Evolutionary conservation across 257 asterid genomes (phyloP), one percentile per base, ranked within the genome.

Genomic region (Leonotis leonurus): DNA sequence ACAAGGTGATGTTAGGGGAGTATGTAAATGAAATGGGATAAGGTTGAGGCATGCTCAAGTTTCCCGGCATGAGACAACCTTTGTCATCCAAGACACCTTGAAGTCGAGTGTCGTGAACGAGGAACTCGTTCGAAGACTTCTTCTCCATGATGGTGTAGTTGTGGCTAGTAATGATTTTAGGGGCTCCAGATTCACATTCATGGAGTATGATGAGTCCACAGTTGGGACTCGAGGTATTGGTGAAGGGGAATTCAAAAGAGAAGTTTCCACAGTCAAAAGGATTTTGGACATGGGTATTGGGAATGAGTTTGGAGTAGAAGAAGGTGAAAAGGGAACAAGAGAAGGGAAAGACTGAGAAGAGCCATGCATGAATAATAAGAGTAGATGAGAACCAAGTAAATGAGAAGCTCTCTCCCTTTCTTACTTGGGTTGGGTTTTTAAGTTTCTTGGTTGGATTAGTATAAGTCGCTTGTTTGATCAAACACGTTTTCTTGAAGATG

Each of bases 171-270:
- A 43, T 14, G 75, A 6, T 11, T 0, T 17, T 54, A 75, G 81
- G 43, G 32, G 0, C 3, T 3, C 2, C 9, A 1, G 22, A 6
- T 6, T 4, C 16, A 11, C 67, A 16, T 43, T 72, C 63, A 5
- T 65, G n/a, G 9, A 80, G 52, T 17, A 12, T 10, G 63, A 69
- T 46, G 33, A 72, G 44, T 4, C 87, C 85, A 20, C 89, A 82
- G 0, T 22, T 25, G 3, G 62, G 51, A 3, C 8, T 50, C 11
- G 32, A 2, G 6, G 5, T 1, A 13, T 6, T 6, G n/a, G 70
- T 2, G 67, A 73, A 65, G 1, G 93, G 83, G 17, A 71, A 75
- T n/a, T 21, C 33, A 6, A 83, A 21, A 27, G 12, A 1, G 3
- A 78, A 29, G 2, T 26, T 13, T 26, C 72, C 70, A 52, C 94